Percentiles rank a stretch among this genome's conserved stretches.
phyloP scores from a whole-genome alignment of 306 rosid genomes.

The Cucurbita ficifolia region DNA sequence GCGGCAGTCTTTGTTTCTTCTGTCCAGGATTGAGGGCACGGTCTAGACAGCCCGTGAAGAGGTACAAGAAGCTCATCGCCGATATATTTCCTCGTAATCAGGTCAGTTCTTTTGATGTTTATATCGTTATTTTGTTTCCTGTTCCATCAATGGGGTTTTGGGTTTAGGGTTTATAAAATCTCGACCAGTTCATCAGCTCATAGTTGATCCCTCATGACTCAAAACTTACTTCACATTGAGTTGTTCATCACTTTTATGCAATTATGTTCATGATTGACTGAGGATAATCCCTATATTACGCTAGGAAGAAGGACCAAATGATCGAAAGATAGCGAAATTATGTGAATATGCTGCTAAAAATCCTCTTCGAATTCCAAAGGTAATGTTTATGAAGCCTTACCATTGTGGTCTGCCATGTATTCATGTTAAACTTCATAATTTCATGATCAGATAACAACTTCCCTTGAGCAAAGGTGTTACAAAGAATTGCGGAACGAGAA shows the following conservation, averaged over 20 bases:
- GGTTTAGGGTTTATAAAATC: neutral
- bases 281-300: slow-evolving; percentile 10
- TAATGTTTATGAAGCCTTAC: slow-evolving; percentile 3
- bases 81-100: slow-evolving; percentile 78
- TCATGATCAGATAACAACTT: slow-evolving; percentile 51
- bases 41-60: slow-evolving; percentile 96
- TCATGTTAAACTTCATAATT: slow-evolving; percentile 9
- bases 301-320: slow-evolving; percentile 88
- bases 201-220: neutral
- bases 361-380: slow-evolving; percentile 93
- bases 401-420: neutral
- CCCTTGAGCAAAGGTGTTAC: slow-evolving; percentile 93
- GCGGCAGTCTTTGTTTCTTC: slow-evolving; percentile 76
- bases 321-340: slow-evolving; percentile 75
- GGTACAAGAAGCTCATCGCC: slow-evolving; percentile 96
- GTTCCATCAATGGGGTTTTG: neutral
- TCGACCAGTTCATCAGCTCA: no score
- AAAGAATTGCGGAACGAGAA: slow-evolving; percentile 76
- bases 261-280: neutral
- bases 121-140: neutral
- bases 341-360: slow-evolving; percentile 87
- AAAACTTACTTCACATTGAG: neutral
- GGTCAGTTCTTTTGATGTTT: slow-evolving; percentile 28
- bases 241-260: slow-evolving; percentile 3
- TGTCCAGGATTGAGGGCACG: slow-evolving; percentile 83